phyloP scores from a whole-genome alignment of 1,284 basidiomycete species.

The Fomitopsis pinicola region DNA sequence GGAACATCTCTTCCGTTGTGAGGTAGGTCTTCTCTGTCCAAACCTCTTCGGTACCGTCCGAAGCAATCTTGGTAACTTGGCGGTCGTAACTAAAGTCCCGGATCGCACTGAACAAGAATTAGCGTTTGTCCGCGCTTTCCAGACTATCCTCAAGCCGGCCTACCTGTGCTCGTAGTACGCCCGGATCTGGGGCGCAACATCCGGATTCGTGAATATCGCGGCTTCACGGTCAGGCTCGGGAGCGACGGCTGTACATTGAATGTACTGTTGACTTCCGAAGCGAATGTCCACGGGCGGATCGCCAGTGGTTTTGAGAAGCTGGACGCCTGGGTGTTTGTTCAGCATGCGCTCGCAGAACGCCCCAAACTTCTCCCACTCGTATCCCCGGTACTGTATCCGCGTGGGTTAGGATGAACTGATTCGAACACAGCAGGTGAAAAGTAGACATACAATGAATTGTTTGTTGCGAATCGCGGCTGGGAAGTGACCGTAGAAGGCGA shows the following conservation, averaged over 20 bases:
- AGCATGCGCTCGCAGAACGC: conserved; percentile 91
- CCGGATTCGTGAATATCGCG: conserved; percentile 82
- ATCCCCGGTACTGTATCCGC: conserved; percentile 73
- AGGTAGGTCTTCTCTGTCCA: conserved; percentile 90
- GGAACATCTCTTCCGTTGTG: conserved; percentile 87
- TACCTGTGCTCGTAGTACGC: conserved; percentile 88
- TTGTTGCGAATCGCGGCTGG: conserved; percentile 81
- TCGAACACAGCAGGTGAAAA: not conserved
- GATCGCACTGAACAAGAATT: conserved; percentile 51
- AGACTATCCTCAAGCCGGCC: too few species aligned
- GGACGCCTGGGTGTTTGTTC: conserved; percentile 87
- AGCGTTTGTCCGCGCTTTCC: not conserved
- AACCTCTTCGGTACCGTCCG: conserved; percentile 64
- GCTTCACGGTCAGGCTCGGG: conserved; percentile 82
- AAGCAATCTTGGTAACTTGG: conserved; percentile 56
- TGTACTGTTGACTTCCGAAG: conserved; percentile 79
- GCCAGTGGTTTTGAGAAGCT: conserved; percentile 70
- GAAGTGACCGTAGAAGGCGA: conserved; percentile 91
- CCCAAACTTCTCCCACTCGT: conserved; percentile 86
- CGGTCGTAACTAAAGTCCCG: conserved; percentile 79
- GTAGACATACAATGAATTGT: conserved; percentile 72
- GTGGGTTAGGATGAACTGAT: conserved; percentile 2
- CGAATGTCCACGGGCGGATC: conserved; percentile 81
- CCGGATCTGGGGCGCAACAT: conserved; percentile 77
- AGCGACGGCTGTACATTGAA: conserved; percentile 83